Conservation (phyloP, 108 stramenopile species). For the Stephanodiscus minutulus region DNA sequence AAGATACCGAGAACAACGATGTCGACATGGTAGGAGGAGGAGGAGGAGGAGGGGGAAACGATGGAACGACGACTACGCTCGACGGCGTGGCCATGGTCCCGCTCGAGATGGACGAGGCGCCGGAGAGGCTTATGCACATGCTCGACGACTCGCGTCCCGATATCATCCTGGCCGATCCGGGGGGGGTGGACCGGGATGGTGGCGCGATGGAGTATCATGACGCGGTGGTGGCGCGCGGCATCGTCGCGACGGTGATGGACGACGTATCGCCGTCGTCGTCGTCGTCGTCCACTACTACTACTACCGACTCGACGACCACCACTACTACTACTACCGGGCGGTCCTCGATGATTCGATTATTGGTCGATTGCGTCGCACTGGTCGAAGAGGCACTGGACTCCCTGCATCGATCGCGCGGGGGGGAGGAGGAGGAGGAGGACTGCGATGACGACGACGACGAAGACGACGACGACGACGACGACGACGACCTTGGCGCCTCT, state of each 20-base stretch:
- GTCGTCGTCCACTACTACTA: no score
- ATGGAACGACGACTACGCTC: background rate
- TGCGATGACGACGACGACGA: no score
- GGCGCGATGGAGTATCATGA: background rate
- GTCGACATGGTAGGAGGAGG: background rate
- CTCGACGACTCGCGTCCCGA: constrained; percentile 57
- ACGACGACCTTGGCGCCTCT: no score
- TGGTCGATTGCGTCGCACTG: constrained; percentile 24
- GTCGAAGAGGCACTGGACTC: constrained; percentile 5
- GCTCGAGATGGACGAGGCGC: constrained; percentile 74
- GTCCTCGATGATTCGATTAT: constrained; percentile 12
- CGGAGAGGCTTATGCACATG: constrained; percentile 65
- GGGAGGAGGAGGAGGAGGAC: no score
- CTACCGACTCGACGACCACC: no score
- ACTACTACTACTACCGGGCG: no score
- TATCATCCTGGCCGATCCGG: constrained; percentile 50
- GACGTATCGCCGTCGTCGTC: background rate
- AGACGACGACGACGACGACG: no score
- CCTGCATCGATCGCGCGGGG: no score
- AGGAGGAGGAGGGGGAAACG: background rate
- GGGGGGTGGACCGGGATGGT: constrained; percentile 23
- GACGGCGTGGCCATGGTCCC: constrained; percentile 59
- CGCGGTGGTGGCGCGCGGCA: background rate
- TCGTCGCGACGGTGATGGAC: background rate
- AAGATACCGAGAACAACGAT: background rate